Evolutionary conservation across 164 flowering plant species (phyloP).

Genomic region (Saururus chinensis): DNA sequence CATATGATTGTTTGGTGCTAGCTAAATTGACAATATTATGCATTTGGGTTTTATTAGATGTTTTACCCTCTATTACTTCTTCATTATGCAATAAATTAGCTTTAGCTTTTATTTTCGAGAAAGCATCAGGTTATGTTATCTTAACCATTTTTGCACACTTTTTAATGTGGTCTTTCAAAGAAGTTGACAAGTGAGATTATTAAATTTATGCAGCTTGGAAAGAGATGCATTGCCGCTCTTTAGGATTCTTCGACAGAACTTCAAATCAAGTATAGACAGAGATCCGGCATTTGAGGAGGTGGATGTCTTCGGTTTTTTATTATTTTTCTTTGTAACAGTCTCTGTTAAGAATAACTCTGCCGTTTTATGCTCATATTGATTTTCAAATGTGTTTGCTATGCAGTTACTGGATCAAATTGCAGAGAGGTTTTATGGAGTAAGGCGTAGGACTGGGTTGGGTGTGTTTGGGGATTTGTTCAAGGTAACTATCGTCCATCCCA

Average conservation of each 20-base stretch:
- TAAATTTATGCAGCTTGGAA: slow-evolving; percentile 46
- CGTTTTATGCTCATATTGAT: neutral
- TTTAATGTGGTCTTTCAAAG: no score
- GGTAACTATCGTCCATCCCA: slow-evolving; percentile 24
- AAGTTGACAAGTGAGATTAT: neutral
- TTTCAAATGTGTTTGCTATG: slow-evolving; percentile 5
- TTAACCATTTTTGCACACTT: no score
- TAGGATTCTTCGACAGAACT: slow-evolving; percentile 59
- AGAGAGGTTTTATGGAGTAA: slow-evolving; percentile 71
- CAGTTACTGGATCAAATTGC: slow-evolving; percentile 85
- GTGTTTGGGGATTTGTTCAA: slow-evolving; percentile 81
- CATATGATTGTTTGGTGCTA: neutral
- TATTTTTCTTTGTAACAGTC: neutral
- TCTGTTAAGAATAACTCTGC: neutral
- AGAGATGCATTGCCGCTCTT: slow-evolving; percentile 97
- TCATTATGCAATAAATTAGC: neutral
- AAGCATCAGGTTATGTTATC: neutral
- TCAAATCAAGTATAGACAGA: slow-evolving; percentile 58
- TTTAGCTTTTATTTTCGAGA: neutral
- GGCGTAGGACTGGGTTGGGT: slow-evolving; percentile 70
- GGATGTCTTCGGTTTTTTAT: slow-evolving; percentile 2
- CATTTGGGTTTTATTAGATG: neutral
- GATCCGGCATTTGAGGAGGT: slow-evolving; percentile 81
- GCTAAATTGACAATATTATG: no score
- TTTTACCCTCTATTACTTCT: neutral